phyloP scores from a whole-genome alignment of 257 asterid genomes.

The Prunella vulgaris region DNA sequence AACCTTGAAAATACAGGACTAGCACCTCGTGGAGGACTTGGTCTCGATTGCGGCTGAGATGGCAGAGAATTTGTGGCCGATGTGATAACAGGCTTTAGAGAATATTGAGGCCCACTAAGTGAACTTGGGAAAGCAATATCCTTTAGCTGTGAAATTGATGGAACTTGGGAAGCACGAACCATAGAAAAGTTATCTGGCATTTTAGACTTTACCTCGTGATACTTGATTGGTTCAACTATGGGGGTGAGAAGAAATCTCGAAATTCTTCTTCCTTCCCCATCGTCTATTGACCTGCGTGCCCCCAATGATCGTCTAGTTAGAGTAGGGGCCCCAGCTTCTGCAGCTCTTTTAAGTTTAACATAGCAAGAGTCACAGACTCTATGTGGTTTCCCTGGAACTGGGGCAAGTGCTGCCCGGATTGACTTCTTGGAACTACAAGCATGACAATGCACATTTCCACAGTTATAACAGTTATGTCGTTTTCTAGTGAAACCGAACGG shows the following conservation, averaged over 20 bases:
- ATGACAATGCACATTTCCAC: constrained; percentile 90
- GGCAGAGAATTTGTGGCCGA: constrained; percentile 34
- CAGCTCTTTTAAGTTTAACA: constrained; percentile 56
- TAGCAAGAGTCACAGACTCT: constrained; percentile 86
- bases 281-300: constrained; percentile 39
- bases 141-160: constrained; percentile 72
- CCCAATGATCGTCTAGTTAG: constrained; percentile 37
- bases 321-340: constrained; percentile 41
- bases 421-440: constrained; percentile 89
- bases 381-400: constrained; percentile 89
- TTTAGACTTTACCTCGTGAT: constrained; percentile 60
- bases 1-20: constrained; percentile 76
- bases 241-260: constrained; percentile 65
- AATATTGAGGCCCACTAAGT: constrained; percentile 66
- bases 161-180: constrained; percentile 86
- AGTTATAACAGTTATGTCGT: constrained; percentile 75
- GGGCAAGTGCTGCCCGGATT: constrained; percentile 76
- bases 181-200: constrained; percentile 39
- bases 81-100: constrained; percentile 58
- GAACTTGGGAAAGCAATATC: constrained; percentile 91
- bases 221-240: constrained; percentile 64
- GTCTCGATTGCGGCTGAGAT: constrained; percentile 41
- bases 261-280: constrained; percentile 40
- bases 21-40: constrained; percentile 71
- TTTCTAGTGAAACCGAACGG: constrained; percentile 91